Base-by-base conservation (phyloP, 2,329 filamentous ascomycete species). In the Colletotrichum tropicicola region DNA sequence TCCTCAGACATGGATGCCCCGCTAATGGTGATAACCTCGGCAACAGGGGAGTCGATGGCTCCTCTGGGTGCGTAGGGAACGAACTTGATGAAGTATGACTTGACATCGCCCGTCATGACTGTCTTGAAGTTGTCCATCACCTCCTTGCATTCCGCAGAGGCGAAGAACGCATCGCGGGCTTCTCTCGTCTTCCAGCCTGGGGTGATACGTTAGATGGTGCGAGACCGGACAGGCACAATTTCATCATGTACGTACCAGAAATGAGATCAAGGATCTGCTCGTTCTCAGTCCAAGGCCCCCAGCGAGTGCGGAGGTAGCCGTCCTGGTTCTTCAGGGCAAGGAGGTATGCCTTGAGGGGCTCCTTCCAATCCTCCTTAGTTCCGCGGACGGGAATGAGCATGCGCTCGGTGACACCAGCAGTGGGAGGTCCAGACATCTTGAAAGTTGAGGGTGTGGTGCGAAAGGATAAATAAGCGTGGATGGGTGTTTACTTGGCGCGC, bases 251-350 rank as follows among this genome's bases (percentile, higher is more conserved):
- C 48, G n/a, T 65, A 65, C 61, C 61, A 21, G 58, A 61, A n/a
- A 65, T 54, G 8, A 65, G 39, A 9, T 65, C 61, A 2, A 65
- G 49, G 12, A 25, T 35, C 49, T 65, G 51, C 35, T 65, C 56
- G 13, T 65, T 51, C 48, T 65, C 61, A 12, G 32, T 55, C 57
- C 61, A 65, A 44, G 61, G 61, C 9, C 61, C 61, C 61, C 61
- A 65, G 27, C 61, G 48, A 21, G 48, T 62, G 27, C 61, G 57
- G 17, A 65, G 61, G 44, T 65, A 65, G 6, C 57, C 61, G 19
- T 65, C 48, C 2, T 65, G 57, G 21, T 23, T 48, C 32, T 61
- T 65, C 32, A 65, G 21, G 1, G 61, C 58, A 19, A 61, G 57
- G 35, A 65, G 61, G 27, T 61, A 61, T 13, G 58, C 35, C 35